Evolutionary conservation across 805 yeast genomes (phyloP).

Genomic region (Ogataea kodamae): DNA sequence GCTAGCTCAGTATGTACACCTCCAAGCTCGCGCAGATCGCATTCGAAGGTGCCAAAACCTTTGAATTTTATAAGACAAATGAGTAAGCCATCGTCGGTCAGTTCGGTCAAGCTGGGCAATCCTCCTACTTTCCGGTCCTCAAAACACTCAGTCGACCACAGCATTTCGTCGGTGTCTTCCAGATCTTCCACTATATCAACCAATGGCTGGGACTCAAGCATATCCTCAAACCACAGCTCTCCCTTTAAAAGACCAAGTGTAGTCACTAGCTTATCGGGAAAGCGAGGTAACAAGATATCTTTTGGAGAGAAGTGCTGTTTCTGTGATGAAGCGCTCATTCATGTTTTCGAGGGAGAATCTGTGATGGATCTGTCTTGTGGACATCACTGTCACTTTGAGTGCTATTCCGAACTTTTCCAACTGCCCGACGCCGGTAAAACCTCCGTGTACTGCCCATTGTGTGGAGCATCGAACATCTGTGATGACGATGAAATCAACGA

Average conservation of each 20-base stretch:
- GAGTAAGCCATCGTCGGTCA: slow-evolving; percentile 7
- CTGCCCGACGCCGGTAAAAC: slow-evolving; percentile 5
- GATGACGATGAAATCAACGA: slow-evolving; percentile 19
- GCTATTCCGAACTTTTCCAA: slow-evolving; percentile 34
- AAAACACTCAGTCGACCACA: slow-evolving; percentile 8
- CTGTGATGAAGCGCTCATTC: slow-evolving; percentile 42
- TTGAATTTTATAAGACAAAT: slow-evolving; percentile 4
- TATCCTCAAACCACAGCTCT: slow-evolving; percentile 17
- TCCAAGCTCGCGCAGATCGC: neutral
- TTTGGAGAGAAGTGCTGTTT: slow-evolving; percentile 35
- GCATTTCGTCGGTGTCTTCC: slow-evolving; percentile 12
- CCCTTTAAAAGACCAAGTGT: slow-evolving; percentile 14
- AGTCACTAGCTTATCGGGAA: slow-evolving; percentile 10
- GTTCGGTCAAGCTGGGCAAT: slow-evolving; percentile 11
- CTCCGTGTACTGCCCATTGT: slow-evolving; percentile 18
- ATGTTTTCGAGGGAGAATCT: slow-evolving; percentile 41
- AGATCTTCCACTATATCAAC: slow-evolving; percentile 13
- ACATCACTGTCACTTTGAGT: slow-evolving; percentile 44
- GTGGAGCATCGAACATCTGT: slow-evolving; percentile 15
- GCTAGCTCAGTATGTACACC: slow-evolving; percentile 8
- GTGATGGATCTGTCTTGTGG: slow-evolving; percentile 40
- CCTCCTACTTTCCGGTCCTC: slow-evolving; percentile 13
- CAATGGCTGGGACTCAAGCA: slow-evolving; percentile 8
- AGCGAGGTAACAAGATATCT: slow-evolving; percentile 10
- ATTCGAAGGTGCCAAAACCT: slow-evolving; percentile 3